Conservation (phyloP, 306 rosid genomes). For the Vigna mungo region DNA sequence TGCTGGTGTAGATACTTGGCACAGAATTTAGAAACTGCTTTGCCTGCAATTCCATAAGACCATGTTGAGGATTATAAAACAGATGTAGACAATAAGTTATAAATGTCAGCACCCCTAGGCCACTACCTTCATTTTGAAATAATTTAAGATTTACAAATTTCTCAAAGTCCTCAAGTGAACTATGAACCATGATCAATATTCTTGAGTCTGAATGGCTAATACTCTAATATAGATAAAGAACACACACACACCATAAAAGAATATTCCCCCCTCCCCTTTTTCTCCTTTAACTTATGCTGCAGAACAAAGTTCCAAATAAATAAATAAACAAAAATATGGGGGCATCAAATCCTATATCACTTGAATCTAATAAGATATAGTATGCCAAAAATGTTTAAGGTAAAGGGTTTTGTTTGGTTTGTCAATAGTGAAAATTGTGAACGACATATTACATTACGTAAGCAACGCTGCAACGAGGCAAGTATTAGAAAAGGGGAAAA, state of each 20-base stretch:
- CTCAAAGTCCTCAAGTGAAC: constrained; percentile 14
- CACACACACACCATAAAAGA: not conserved
- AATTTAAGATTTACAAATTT: not conserved
- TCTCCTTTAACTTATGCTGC: not conserved
- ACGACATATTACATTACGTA: constrained; percentile 11
- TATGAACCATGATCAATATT: constrained; percentile 20
- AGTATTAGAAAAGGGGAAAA: not conserved
- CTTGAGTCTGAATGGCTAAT: constrained; percentile 7
- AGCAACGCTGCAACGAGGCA: constrained; percentile 16
- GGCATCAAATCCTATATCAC: not conserved
- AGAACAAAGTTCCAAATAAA: constrained; percentile 27
- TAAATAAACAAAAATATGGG: not conserved
- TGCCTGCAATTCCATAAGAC: constrained; percentile 65
- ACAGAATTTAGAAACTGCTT: constrained; percentile 95
- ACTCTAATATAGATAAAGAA: not conserved
- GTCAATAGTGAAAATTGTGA: constrained; percentile 9
- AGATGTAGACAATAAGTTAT: constrained; percentile 20
- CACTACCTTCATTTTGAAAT: constrained; percentile 28
- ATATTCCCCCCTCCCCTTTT: not conserved
- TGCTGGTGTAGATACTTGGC: constrained; percentile 90
- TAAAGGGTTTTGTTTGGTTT: not conserved
- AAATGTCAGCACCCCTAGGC: not conserved
- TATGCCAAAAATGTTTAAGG: constrained; percentile 23
- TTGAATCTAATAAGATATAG: not conserved
- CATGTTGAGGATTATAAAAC: constrained; percentile 34